Percentiles rank a stretch among this genome's conserved stretches.
phyloP scores from a whole-genome alignment of 805 yeast genomes.

The Yarrowia bubula region DNA sequence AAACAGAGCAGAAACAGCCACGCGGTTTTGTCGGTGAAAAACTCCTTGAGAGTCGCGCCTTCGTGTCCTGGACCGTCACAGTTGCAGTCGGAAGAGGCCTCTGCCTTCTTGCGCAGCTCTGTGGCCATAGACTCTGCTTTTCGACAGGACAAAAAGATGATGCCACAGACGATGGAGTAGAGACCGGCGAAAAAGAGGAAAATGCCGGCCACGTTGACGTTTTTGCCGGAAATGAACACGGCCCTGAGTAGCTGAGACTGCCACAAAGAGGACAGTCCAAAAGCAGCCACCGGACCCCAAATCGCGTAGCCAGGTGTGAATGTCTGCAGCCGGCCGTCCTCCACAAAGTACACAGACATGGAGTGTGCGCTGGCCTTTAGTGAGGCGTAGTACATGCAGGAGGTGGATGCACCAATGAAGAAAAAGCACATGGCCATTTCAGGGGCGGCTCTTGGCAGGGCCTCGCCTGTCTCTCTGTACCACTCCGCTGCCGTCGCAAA shows the following conservation, averaged over 20 bases:
- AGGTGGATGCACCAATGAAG: constrained; percentile 44
- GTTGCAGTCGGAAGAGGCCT: not conserved
- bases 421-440: constrained; percentile 28
- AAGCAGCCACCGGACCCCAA: constrained; percentile 82
- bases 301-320: constrained; percentile 74
- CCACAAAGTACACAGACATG: constrained; percentile 13
- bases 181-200: constrained; percentile 33
- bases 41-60: constrained; percentile 11
- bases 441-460: not conserved
- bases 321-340: constrained; percentile 54
- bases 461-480: not conserved
- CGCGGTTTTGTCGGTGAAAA: constrained; percentile 39
- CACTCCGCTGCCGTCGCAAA: constrained; percentile 32
- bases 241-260: constrained; percentile 60
- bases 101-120: not conserved
- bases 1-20: constrained; percentile 64
- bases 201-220: constrained; percentile 29
- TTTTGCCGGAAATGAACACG: constrained; percentile 35
- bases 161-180: constrained; percentile 33
- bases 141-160: constrained; percentile 34
- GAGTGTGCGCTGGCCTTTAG: constrained; percentile 70
- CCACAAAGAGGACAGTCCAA: constrained; percentile 77
- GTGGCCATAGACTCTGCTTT: constrained; percentile 5
- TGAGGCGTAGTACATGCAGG: constrained; percentile 41
- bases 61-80: constrained; percentile 17